Percentiles rank a stretch among this genome's conserved stretches.
Evolutionary conservation across 768 basidiomycete genomes (phyloP).

Genomic region (Amanita polypyramis): DNA sequence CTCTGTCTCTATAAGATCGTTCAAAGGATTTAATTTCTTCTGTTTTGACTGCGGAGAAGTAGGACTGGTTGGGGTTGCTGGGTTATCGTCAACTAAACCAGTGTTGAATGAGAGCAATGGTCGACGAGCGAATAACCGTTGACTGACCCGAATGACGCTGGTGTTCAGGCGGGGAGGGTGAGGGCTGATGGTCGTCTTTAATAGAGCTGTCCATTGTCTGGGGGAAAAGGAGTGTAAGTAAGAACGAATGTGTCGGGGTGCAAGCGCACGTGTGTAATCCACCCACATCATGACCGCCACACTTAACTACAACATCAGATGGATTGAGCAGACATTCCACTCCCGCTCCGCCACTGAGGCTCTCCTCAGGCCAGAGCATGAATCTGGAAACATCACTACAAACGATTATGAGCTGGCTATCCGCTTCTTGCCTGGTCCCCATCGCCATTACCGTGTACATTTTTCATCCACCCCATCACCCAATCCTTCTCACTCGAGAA

Average conservation of each 20-base stretch:
- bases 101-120: slow-evolving; percentile 8
- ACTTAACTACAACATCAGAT: slow-evolving; percentile 20
- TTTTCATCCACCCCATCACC: neutral
- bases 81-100: slow-evolving; percentile 18
- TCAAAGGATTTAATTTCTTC: slow-evolving; percentile 72
- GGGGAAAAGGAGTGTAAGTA: neutral
- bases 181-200: neutral
- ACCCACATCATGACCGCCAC: neutral
- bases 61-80: slow-evolving; percentile 25
- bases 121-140: slow-evolving; percentile 5
- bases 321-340: slow-evolving; percentile 34
- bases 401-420: slow-evolving; percentile 49
- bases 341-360: slow-evolving; percentile 28
- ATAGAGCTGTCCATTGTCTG: neutral
- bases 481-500: neutral
- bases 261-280: neutral
- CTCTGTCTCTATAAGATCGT: slow-evolving; percentile 92
- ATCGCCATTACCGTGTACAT: slow-evolving; percentile 29
- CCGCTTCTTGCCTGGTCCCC: slow-evolving; percentile 40
- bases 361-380: slow-evolving; percentile 43
- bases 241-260: neutral
- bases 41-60: slow-evolving; percentile 32
- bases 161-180: neutral
- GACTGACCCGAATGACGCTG: neutral
- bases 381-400: slow-evolving; percentile 35